Evolutionary conservation across 768 basidiomycete species (phyloP), one percentile per base, ranked within the genome.

Genomic region (Leccinum disarticulatum): DNA sequence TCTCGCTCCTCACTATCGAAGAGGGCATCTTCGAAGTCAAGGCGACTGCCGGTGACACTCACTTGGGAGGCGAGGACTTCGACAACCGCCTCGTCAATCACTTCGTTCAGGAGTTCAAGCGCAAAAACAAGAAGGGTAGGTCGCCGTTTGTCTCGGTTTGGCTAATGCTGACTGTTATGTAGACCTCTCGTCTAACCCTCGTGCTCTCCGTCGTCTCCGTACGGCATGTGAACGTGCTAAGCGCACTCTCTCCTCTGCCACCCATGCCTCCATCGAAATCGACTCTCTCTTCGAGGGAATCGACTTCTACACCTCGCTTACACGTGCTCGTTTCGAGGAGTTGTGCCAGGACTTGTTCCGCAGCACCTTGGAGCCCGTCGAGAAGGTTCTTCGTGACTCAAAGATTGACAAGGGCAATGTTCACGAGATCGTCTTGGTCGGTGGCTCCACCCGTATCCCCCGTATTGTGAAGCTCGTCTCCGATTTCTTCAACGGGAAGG

Each of bases 171-270:
- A 62, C n/a, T 54, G 31, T 35, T 14, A 22, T 54, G 1, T 43
- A 88, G 93, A 98, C 72, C 79, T 98, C 57, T 93, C 94, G 27
- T 79, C 86, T 63, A 96, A 96, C 79, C 84, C 93, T 58, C 93
- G 95, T 81, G 94, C 96, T 51, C 90, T 97, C 69, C 93, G 95
- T 77, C 94, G 95, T 79, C 88, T 98, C 68, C 92, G 95, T 64
- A 96, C 95, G 56, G 95, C 95, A 66, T 98, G 95, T 79, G 96
- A 98, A 80, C 93, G 95, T 78, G 96, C 95, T 56, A 98, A 98
- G 86, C 91, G 95, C 60, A 97, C 95, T 25, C 91, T 98, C 61
- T 98, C 96, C 35, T 97, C 95, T 51, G 94, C 94, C 58, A 88
- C 95, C 56, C 94, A 96, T 74, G 95, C 96, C 52, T 91, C 93